phyloP scores from a whole-genome alignment of 257 asterid species.

The Nicotiana sylvestris region DNA sequence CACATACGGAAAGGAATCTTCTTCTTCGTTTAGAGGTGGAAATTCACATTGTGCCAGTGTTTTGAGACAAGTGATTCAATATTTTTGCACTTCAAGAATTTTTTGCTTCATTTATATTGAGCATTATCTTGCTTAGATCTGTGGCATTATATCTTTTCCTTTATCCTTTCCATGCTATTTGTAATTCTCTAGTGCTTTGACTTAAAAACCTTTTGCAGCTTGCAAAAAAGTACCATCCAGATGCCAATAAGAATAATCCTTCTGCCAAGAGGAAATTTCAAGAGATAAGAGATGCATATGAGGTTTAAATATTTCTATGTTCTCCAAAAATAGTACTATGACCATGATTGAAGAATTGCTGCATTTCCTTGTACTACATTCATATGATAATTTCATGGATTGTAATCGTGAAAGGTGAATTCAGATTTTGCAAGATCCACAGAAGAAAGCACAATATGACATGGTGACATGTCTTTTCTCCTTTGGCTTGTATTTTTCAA shows the following conservation, averaged over 20 bases:
- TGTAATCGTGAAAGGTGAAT: constrained; percentile 43
- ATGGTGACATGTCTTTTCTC: constrained; percentile 41
- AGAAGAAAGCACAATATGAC: constrained; percentile 72
- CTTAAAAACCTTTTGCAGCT: constrained; percentile 46
- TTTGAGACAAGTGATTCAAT: background rate
- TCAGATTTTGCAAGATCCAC: constrained; percentile 81
- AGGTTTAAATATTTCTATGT: constrained; percentile 48
- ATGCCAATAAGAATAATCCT: constrained; percentile 80
- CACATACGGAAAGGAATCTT: background rate
- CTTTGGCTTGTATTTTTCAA: background rate
- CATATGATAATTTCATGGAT: constrained; percentile 19
- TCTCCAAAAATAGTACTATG: constrained; percentile 9
- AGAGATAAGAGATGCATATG: constrained; percentile 95
- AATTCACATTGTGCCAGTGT: background rate
- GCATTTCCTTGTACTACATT: constrained; percentile 15
- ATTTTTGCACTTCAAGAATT: background rate
- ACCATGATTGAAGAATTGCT: constrained; percentile 16
- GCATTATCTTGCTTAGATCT: background rate
- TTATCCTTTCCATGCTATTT: background rate
- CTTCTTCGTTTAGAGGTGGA: background rate
- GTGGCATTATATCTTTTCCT: background rate
- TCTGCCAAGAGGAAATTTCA: constrained; percentile 85
- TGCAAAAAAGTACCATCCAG: constrained; percentile 94
- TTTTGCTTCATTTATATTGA: background rate
- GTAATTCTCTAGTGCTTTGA: background rate